Percentiles rank a stretch among this genome's conserved stretches.
Conservation (phyloP, 75 land plant genomes). For the Chamaecyparis obtusa region DNA sequence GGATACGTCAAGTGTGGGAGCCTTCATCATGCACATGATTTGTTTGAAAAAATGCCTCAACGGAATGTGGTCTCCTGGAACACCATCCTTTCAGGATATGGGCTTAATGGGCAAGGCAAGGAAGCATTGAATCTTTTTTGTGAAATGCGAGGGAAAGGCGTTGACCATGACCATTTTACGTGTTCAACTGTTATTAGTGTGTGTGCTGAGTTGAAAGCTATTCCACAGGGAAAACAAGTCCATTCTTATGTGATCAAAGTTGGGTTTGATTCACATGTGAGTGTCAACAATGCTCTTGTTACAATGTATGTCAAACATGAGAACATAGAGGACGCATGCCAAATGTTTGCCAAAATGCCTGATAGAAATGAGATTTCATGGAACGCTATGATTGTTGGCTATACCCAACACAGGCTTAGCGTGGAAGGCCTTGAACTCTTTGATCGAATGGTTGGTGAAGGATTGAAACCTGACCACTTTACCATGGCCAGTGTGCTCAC, state of each 20-base stretch:
- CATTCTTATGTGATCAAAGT: slow-evolving; percentile 20
- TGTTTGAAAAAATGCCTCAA: slow-evolving; percentile 45
- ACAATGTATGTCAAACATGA: slow-evolving; percentile 30
- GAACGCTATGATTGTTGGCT: slow-evolving; percentile 38
- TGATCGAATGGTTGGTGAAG: slow-evolving; percentile 23
- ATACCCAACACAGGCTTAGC: slow-evolving; percentile 17
- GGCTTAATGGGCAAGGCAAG: slow-evolving; percentile 15
- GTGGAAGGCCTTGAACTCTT: slow-evolving; percentile 36
- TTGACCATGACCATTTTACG: slow-evolving; percentile 25
- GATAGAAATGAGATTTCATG: slow-evolving; percentile 23
- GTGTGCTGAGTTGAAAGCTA: slow-evolving; percentile 27
- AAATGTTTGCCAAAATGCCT: slow-evolving; percentile 15
- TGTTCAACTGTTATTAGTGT: slow-evolving; percentile 26
- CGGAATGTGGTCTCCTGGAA: slow-evolving; percentile 34
- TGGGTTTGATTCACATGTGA: slow-evolving; percentile 16
- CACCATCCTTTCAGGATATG: slow-evolving; percentile 27
- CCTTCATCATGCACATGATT: slow-evolving; percentile 15
- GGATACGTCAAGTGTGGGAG: slow-evolving; percentile 6
- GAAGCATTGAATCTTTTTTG: slow-evolving; percentile 21
- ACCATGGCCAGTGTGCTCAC: slow-evolving; percentile 23
- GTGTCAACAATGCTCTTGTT: slow-evolving; percentile 13
- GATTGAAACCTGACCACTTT: slow-evolving; percentile 14
- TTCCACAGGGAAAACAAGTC: slow-evolving; percentile 27
- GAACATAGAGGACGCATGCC: not conserved
- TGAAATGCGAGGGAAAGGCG: slow-evolving; percentile 13